Conservation (phyloP, 495 filamentous ascomycete genomes). For the Hypoxylon trugodes region DNA sequence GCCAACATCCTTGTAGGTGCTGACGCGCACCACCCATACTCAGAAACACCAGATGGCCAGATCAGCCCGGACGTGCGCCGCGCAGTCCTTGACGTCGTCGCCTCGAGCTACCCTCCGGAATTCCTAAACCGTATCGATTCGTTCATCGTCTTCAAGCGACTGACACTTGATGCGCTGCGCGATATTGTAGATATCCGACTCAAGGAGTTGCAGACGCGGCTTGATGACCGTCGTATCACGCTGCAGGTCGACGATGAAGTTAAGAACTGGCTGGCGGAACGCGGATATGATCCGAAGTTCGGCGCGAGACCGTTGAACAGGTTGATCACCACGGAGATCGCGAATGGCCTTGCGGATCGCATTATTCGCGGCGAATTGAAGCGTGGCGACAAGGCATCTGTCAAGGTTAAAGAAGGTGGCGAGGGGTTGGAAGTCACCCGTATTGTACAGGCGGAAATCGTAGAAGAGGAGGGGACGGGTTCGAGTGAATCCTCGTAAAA, state of each 20-base stretch:
- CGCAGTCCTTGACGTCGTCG: conserved; percentile 90
- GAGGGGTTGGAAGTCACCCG: conserved; percentile 57
- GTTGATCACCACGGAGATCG: conserved; percentile 86
- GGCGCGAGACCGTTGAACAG: conserved; percentile 94
- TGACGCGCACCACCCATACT: conserved; percentile 63
- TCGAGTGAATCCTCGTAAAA: conserved; percentile 9
- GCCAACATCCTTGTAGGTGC: conserved; percentile 74
- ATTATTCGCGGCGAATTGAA: conserved; percentile 88
- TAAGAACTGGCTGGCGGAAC: conserved; percentile 84
- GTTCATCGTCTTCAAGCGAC: conserved; percentile 92
- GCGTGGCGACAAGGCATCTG: conserved; percentile 73
- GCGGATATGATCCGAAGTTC: conserved; percentile 89
- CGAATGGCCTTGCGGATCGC: conserved; percentile 86
- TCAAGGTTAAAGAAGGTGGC: conserved; percentile 67
- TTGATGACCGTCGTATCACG: conserved; percentile 85
- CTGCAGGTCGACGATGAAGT: conserved; percentile 75
- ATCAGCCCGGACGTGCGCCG: conserved; percentile 74
- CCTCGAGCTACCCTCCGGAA: conserved; percentile 81
- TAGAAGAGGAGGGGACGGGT: no score
- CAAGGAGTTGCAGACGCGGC: conserved; percentile 80
- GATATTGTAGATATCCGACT: conserved; percentile 95
- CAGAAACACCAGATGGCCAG: conserved; percentile 67
- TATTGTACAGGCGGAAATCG: neutral
- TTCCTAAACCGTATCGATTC: conserved; percentile 97
- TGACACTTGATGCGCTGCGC: conserved; percentile 78